These are phyloP conservation scores for Coniochaeta sp. DNA, from an alignment of 2,329 filamentous ascomycete species.

Conservation along the genomic window DNA sequence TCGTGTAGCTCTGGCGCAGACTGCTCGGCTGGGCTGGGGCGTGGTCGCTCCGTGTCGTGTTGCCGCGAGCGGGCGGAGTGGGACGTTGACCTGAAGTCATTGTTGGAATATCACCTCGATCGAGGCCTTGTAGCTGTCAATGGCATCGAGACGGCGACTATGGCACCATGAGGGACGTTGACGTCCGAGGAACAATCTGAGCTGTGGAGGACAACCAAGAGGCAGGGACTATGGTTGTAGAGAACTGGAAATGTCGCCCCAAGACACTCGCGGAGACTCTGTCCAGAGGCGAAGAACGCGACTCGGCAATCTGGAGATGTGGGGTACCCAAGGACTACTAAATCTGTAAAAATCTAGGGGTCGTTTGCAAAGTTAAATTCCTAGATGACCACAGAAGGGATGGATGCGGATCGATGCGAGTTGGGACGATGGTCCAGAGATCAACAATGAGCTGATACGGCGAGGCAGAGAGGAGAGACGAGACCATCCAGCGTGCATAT, in stretches of 20 bases:
- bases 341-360: not conserved
- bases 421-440: not conserved
- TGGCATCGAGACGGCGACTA: not conserved
- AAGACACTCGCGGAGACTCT: not conserved
- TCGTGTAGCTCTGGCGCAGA: slow-evolving; percentile 36
- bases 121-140: not conserved
- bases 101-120: not conserved
- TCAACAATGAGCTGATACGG: too few species aligned
- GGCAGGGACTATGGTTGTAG: not conserved
- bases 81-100: slow-evolving; percentile 10
- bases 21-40: slow-evolving; percentile 35
- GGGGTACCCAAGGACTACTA: not conserved
- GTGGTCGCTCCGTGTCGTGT: slow-evolving; percentile 21
- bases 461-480: too few species aligned
- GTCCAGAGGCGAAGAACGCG: not conserved
- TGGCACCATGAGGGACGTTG: not conserved
- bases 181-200: not conserved
- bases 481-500: too few species aligned
- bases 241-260: not conserved
- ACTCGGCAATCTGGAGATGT: not conserved
- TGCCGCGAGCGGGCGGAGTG: slow-evolving; percentile 2
- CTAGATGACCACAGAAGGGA: not conserved
- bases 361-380: not conserved
- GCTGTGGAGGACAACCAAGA: not conserved
- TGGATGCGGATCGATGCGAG: too few species aligned